These are phyloP conservation scores for Xylaria digitata DNA, from an alignment of 2,329 filamentous ascomycete genomes.

Conservation along the genomic window DNA sequence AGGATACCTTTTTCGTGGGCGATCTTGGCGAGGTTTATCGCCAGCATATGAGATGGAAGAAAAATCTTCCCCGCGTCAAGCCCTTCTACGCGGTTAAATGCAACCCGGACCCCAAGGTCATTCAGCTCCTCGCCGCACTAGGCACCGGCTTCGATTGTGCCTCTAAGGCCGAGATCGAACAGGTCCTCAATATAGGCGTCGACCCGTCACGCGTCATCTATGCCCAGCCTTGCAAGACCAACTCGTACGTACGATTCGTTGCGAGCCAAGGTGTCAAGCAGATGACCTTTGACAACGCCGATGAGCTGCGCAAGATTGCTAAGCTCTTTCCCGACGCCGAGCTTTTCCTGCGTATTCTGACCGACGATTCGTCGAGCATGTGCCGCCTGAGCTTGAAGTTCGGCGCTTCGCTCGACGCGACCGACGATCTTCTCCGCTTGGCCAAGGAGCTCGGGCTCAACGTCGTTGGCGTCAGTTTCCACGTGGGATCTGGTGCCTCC, in stretches of 20 bases:
- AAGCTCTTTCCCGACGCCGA: conserved; percentile 89
- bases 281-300: conserved; percentile 99
- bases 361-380: conserved; percentile 93
- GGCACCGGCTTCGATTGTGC: conserved; percentile 98
- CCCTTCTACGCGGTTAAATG: conserved; percentile 99
- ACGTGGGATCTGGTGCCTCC: conserved; percentile 94
- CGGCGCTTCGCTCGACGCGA: conserved; percentile 87
- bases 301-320: conserved; percentile 98
- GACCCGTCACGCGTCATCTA: conserved; percentile 95
- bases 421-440: conserved; percentile 78
- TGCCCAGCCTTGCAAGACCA: conserved; percentile 99
- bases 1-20: conserved; percentile 98
- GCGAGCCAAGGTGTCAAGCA: conserved; percentile 86
- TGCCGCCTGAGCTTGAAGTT: conserved; percentile 98
- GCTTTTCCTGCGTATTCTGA: conserved; percentile 93
- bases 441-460: conserved; percentile 87
- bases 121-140: conserved; percentile 86
- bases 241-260: conserved; percentile 94
- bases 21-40: conserved; percentile 98
- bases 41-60: conserved; percentile 98
- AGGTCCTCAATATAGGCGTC: conserved; percentile 84
- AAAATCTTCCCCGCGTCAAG: conserved; percentile 89
- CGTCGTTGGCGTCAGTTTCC: conserved; percentile 96
- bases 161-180: conserved; percentile 96
- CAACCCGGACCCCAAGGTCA: conserved; percentile 91